These are phyloP conservation scores for Porphyrellus cyaneotinctus DNA, from an alignment of 768 basidiomycete genomes.

Conservation along the genomic window DNA sequence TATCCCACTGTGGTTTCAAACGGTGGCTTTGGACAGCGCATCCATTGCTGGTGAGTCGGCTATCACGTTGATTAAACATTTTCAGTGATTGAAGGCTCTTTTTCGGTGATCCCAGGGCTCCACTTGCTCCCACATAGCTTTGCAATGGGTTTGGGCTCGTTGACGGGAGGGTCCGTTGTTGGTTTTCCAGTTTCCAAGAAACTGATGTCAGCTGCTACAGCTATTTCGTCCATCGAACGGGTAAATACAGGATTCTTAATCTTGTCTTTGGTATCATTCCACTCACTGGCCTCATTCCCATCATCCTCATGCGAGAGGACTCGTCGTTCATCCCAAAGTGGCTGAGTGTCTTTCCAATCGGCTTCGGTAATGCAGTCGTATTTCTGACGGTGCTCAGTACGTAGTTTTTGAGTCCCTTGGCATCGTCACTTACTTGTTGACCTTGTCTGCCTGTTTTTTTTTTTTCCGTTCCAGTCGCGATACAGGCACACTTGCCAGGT, in stretches of 20 bases:
- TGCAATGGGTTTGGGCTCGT: slow-evolving; percentile 11
- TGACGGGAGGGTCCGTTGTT: slow-evolving; percentile 5
- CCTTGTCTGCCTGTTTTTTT: too few relatives aligned
- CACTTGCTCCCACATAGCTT: slow-evolving; percentile 14
- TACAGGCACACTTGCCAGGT: too few relatives aligned
- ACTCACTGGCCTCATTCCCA: slow-evolving; percentile 7
- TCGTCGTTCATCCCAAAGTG: slow-evolving; percentile 8
- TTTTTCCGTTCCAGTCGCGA: too few relatives aligned
- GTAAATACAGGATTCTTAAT: slow-evolving; percentile 9
- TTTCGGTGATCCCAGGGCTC: slow-evolving; percentile 2
- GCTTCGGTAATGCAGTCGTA: slow-evolving; percentile 12
- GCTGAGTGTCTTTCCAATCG: slow-evolving; percentile 16
- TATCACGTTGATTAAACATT: too few relatives aligned
- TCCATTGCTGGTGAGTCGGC: slow-evolving; percentile 9
- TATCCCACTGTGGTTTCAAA: slow-evolving; percentile 16
- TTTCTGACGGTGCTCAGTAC: too few relatives aligned
- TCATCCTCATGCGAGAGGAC: slow-evolving; percentile 8
- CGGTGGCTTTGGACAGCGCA: slow-evolving; percentile 9
- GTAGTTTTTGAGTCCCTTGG: too few relatives aligned
- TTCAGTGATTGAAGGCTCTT: too few relatives aligned
- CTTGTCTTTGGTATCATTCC: slow-evolving; percentile 11
- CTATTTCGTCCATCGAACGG: slow-evolving; percentile 6
- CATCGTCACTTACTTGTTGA: too few relatives aligned
- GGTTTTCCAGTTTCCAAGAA: background rate
- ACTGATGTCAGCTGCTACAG: too few relatives aligned